Evolutionary conservation across 2,329 filamentous ascomycete species (phyloP).

Genomic region (Rhexocercosporidium sp.): DNA sequence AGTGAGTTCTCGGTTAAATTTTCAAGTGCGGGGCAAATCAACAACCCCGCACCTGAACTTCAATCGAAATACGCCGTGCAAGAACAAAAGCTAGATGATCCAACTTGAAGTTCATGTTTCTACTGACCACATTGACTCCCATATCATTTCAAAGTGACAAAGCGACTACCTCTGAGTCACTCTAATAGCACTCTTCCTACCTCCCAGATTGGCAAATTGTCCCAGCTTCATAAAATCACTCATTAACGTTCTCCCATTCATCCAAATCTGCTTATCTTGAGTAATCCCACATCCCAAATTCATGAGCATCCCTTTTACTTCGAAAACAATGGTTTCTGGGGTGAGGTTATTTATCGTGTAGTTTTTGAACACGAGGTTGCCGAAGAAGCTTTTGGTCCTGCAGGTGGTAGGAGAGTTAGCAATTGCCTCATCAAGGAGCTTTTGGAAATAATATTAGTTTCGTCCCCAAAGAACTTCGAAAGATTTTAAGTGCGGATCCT

Average conservation of each 20-base stretch:
- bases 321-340: neutral
- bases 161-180: neutral
- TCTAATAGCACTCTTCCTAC: neutral
- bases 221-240: slow-evolving; percentile 3
- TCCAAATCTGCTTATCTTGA: slow-evolving; percentile 4
- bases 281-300: neutral
- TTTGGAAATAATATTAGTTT: no score
- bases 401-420: no score
- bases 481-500: no score
- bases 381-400: neutral
- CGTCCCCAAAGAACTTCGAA: no score
- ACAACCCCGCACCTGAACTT: neutral
- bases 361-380: neutral
- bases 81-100: no score
- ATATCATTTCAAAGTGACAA: no score
- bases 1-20: neutral
- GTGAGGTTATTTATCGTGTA: slow-evolving; percentile 1
- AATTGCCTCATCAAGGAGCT: no score
- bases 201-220: slow-evolving; percentile 2
- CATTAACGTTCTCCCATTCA: slow-evolving; percentile 10
- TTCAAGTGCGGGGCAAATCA: neutral
- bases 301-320: neutral
- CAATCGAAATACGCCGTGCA: no score
- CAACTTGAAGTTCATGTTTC: no score
- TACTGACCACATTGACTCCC: no score